Evolutionary conservation across 2,329 filamentous ascomycete genomes (phyloP).

Genomic region (Clonostachys solani): DNA sequence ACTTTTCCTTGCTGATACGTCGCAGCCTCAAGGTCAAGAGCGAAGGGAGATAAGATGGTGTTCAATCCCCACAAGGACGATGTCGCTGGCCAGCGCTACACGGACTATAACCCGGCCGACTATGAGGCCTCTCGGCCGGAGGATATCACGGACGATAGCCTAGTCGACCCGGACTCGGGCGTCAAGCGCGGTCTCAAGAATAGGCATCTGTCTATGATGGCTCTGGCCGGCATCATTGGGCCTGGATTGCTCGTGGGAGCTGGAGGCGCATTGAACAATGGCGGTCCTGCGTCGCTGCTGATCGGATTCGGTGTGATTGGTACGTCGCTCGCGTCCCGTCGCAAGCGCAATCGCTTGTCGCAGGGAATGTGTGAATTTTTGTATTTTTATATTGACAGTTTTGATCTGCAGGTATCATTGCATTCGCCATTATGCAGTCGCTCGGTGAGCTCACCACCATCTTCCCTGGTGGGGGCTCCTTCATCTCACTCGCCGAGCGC

Average conservation of each 20-base stretch:
- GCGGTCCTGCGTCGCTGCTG: slow-evolving; percentile 66
- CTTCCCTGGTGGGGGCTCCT: slow-evolving; percentile 67
- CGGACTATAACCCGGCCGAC: too few relatives aligned
- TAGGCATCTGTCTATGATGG: slow-evolving; percentile 63
- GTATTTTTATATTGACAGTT: not conserved
- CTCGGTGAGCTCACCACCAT: slow-evolving; percentile 71
- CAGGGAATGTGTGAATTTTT: not conserved
- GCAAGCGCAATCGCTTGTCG: not conserved
- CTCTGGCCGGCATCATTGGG: slow-evolving; percentile 58
- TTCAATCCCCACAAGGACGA: too few relatives aligned
- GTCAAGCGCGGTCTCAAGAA: slow-evolving; percentile 68
- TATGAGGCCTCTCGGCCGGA: too few relatives aligned
- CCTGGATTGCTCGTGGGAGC: slow-evolving; percentile 70
- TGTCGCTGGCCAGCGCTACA: too few relatives aligned
- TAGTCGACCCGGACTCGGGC: slow-evolving; percentile 56
- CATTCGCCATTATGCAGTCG: slow-evolving; percentile 66
- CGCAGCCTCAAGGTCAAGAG: too few relatives aligned
- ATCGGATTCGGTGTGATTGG: slow-evolving; percentile 71
- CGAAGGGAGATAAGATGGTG: too few relatives aligned
- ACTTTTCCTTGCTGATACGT: too few relatives aligned
- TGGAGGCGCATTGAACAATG: slow-evolving; percentile 62
- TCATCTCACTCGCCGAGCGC: slow-evolving; percentile 65
- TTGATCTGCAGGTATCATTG: slow-evolving; percentile 46
- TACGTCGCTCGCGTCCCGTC: slow-evolving; percentile 10
- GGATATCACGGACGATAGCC: slow-evolving; percentile 22